Percentiles rank a stretch among this genome's conserved stretches.
phyloP scores from a whole-genome alignment of 495 filamentous ascomycete species.

The Trichoderma virens region DNA sequence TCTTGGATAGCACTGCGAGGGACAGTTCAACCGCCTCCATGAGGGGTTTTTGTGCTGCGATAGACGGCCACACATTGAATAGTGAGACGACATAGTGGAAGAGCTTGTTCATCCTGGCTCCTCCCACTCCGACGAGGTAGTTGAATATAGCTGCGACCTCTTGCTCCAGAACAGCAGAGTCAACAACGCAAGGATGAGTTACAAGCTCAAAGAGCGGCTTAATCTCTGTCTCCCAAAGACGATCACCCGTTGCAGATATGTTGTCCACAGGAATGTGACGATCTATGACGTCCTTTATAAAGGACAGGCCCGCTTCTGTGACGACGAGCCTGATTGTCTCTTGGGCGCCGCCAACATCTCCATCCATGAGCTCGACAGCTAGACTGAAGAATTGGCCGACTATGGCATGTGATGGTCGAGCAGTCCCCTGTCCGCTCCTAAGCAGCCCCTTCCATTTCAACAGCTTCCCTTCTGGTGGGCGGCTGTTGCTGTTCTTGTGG shows the following conservation, averaged over 20 bases:
- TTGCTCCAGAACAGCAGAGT: slow-evolving; percentile 27
- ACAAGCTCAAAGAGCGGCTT: slow-evolving; percentile 23
- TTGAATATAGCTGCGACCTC: slow-evolving; percentile 25
- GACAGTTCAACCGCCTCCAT: slow-evolving; percentile 19
- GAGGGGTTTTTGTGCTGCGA: slow-evolving; percentile 1
- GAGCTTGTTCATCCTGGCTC: slow-evolving; percentile 21
- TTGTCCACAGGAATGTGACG: slow-evolving; percentile 17
- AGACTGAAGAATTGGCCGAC: slow-evolving; percentile 24
- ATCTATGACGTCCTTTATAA: slow-evolving; percentile 27
- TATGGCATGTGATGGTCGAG: neutral
- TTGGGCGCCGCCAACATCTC: slow-evolving; percentile 21
- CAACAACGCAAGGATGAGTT: slow-evolving; percentile 23
- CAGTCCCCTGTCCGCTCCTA: neutral
- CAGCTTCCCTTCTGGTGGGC: neutral
- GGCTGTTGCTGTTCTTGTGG: neutral
- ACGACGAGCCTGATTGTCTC: slow-evolving; percentile 24
- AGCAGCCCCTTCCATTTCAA: slow-evolving; percentile 8
- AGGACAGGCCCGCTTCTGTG: slow-evolving; percentile 19
- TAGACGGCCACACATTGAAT: neutral
- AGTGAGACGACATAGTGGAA: slow-evolving; percentile 21
- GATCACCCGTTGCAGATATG: neutral
- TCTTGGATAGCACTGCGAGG: slow-evolving; percentile 21
- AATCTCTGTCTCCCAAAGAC: slow-evolving; percentile 21
- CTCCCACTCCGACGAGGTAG: slow-evolving; percentile 24
- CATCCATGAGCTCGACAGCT: slow-evolving; percentile 26